A percentile compares a stretch with the other conserved stretches of the same genome.
Evolutionary conservation across 768 basidiomycete genomes (phyloP).

Genomic region (Panaeolus cyanescens): DNA sequence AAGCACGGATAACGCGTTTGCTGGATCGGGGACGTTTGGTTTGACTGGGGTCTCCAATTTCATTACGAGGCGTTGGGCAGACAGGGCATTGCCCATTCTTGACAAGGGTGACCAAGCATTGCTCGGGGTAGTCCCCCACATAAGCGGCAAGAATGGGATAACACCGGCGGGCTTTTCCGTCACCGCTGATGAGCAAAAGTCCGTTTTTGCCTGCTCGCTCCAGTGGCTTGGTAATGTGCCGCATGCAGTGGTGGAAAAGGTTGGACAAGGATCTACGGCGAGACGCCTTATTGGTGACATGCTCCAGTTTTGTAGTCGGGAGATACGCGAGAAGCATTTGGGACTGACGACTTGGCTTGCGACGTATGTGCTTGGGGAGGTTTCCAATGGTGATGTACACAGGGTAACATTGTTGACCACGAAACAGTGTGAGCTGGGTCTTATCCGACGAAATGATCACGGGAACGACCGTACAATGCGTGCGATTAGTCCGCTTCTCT

Average conservation of each 20-base stretch:
- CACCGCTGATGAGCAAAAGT: constrained; percentile 26
- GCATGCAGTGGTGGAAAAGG: constrained; percentile 35
- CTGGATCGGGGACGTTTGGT: not conserved
- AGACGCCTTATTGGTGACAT: constrained; percentile 19
- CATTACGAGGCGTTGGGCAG: not conserved
- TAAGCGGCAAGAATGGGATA: constrained; percentile 39
- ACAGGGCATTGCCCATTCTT: constrained; percentile 1
- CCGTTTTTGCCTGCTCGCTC: constrained; percentile 19
- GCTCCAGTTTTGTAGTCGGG: constrained; percentile 32
- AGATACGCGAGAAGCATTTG: constrained; percentile 40
- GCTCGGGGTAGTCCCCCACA: constrained; percentile 41
- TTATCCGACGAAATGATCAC: constrained; percentile 47
- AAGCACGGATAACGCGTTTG: not conserved
- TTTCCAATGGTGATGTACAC: constrained; percentile 9
- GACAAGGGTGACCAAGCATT: constrained; percentile 29
- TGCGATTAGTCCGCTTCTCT: constrained; percentile 13
- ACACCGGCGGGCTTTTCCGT: constrained; percentile 26
- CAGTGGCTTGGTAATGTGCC: constrained; percentile 15
- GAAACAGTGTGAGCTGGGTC: constrained; percentile 3
- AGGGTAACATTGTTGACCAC: constrained; percentile 1
- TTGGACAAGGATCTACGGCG: constrained; percentile 18
- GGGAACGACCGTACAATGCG: constrained; percentile 31
- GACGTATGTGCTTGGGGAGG: not conserved
- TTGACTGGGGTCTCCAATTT: not conserved
- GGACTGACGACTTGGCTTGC: not conserved